These are phyloP conservation scores for Raphanus hybrid DNA, from an alignment of 441 rosid genomes.

Conservation along the genomic window DNA sequence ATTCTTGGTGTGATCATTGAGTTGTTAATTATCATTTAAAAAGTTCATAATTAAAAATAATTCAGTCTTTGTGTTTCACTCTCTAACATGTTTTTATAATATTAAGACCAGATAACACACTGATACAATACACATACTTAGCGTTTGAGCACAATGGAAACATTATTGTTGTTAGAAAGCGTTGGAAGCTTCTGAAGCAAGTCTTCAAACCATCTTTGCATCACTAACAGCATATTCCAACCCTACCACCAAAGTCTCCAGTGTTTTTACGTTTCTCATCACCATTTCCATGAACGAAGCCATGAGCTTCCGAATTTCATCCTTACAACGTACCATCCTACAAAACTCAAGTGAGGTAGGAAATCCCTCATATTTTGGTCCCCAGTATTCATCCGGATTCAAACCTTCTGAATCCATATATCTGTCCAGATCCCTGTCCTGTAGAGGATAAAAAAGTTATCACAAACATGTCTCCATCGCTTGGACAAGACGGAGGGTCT, in stretches of 20 bases:
- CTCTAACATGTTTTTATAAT: not conserved
- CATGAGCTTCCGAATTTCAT: not conserved
- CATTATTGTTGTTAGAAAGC: not conserved
- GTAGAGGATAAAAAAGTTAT: not conserved
- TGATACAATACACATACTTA: too few species aligned
- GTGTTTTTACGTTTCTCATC: not conserved
- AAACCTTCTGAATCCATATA: not conserved
- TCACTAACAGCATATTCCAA: not conserved
- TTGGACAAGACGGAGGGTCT: too few species aligned
- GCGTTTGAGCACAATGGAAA: not conserved
- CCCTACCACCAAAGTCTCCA: not conserved
- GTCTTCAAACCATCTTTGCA: not conserved
- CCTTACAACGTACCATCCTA: not conserved
- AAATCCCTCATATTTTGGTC: not conserved
- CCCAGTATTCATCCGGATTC: not conserved
- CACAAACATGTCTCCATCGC: not conserved
- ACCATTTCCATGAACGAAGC: not conserved
- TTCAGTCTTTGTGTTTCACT: not conserved
- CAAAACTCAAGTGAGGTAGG: conserved; percentile 1
- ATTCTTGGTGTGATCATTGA: not conserved
- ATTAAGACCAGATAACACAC: not conserved
- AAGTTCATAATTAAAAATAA: not conserved
- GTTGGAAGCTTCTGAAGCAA: not conserved
- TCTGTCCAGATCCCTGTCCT: not conserved
- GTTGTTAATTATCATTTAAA: not conserved